Evolutionary conservation across 371 early-diverging fungal species (phyloP).

Genomic region (Mucor racemosus): DNA sequence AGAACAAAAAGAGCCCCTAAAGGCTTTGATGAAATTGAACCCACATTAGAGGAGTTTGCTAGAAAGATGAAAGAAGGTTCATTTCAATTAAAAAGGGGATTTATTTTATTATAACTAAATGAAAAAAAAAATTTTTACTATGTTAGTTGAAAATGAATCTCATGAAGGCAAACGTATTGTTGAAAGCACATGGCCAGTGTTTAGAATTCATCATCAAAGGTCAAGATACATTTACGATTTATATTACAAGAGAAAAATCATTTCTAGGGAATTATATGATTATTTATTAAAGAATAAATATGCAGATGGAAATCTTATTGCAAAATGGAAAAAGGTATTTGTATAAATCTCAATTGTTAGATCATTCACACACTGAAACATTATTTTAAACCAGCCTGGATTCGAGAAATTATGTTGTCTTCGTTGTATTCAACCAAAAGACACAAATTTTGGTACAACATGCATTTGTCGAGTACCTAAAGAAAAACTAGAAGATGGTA

Average conservation of each 20-base stretch:
- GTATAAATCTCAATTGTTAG: no score
- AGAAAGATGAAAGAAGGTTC: constrained; percentile 95
- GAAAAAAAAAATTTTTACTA: not conserved
- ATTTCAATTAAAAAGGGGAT: not conserved
- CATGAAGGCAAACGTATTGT: constrained; percentile 94
- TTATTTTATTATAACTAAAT: not conserved
- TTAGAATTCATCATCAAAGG: constrained; percentile 97
- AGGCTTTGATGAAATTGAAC: constrained; percentile 96
- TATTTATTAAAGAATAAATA: constrained; percentile 90
- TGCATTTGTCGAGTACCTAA: constrained; percentile 99
- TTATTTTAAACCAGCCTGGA: constrained; percentile 69
- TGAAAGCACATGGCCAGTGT: constrained; percentile 95
- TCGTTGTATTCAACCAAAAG: constrained; percentile 95
- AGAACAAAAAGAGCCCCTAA: constrained; percentile 89
- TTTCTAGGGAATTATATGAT: constrained; percentile 91
- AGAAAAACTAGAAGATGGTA: constrained; percentile 86
- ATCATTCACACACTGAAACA: no score
- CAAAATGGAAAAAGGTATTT: constrained; percentile 96
- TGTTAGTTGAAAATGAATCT: constrained; percentile 92
- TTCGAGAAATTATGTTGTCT: constrained; percentile 99
- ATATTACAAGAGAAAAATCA: constrained; percentile 93
- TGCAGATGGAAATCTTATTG: constrained; percentile 94
- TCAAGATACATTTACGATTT: constrained; percentile 96
- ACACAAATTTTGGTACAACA: constrained; percentile 97
- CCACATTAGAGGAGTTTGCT: constrained; percentile 89